Base-by-base conservation (phyloP, 2,329 filamentous ascomycete genomes). In the Fusarium incarnatum region DNA sequence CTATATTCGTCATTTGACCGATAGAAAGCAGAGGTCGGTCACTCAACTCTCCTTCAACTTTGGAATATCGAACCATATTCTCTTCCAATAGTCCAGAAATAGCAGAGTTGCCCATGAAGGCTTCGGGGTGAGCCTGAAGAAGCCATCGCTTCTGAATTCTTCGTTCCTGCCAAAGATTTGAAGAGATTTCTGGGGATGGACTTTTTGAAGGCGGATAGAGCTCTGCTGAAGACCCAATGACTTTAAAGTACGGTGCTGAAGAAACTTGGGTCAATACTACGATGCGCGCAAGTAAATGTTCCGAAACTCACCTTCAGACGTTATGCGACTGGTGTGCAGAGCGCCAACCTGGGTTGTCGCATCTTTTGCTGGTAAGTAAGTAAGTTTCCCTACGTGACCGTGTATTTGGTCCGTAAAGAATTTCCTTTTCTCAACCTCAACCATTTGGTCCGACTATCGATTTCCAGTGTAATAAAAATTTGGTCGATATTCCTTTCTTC, bases 1-100 rank as follows among this genome's bases (percentile, higher is more conserved):
- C 81, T 20, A 79, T 64, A 67, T 87, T 81, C 3, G 80, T 77
- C 67, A 88, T 83, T 60, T 87, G 84, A 2, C 90, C 90, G 28
- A 88, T 80, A 4, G 86, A 84, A 23, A 93, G 81, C 7, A 91
- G 56, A 5, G 76, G 68, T 20, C 64, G 68, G 9, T 73, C 56
- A 41, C 64, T 71, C 6, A 59, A 44, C 2, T 75, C 54, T 1
- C 76, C 72, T 11, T 80, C 77, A 3, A 74, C 57, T 16, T 75
- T 61, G 60, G 73, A 69, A 53, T 78, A 77, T 16, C 73, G 75
- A 28, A 74, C 59, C 68, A 79, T 75, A 18, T 82, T 82, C 37
- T 83, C 80, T 11, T 77, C 68, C 8, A 85, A 71, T 5, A 79
- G 67, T 2, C 72, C 74, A 6, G 75, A 73, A 8, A 81, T 65